These are phyloP conservation scores for Bremia lactucae DNA, from an alignment of 352 stramenopile species.

Conservation along the genomic window DNA sequence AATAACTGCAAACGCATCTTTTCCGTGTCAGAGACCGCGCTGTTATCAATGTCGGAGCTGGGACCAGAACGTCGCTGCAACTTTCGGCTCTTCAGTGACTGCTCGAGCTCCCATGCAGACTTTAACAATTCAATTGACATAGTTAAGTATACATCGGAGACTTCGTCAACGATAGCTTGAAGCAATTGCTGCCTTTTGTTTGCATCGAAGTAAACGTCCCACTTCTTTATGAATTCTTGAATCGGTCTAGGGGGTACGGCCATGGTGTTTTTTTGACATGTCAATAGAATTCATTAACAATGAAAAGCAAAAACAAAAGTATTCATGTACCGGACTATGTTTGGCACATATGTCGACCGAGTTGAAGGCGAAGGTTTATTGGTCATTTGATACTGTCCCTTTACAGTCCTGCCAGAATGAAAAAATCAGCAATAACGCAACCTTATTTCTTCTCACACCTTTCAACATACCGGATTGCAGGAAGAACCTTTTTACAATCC, in stretches of 20 bases:
- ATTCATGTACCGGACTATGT: conserved; percentile 61
- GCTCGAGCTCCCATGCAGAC: conserved; percentile 69
- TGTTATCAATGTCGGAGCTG: conserved; percentile 9
- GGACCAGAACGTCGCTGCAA: conserved; percentile 42
- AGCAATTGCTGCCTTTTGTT: conserved; percentile 36
- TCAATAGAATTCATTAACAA: too few relatives aligned
- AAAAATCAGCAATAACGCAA: conserved; percentile 1
- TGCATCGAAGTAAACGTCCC: conserved; percentile 43
- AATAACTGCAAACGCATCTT: conserved; percentile 79
- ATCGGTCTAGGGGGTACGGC: conserved; percentile 33
- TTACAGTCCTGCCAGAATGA: conserved; percentile 45
- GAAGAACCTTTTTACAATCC: conserved; percentile 82
- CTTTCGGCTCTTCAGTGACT: conserved; percentile 84
- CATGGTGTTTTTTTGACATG: too few relatives aligned
- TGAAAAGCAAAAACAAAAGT: too few relatives aligned
- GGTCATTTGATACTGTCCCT: conserved; percentile 86
- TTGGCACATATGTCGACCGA: conserved; percentile 63
- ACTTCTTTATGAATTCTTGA: conserved; percentile 59
- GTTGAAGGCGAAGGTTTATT: conserved; percentile 71
- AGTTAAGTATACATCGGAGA: conserved; percentile 49
- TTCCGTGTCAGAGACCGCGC: conserved; percentile 61
- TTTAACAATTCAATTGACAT: conserved; percentile 66
- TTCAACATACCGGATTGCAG: conserved; percentile 50
- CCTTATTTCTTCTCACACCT: background rate
- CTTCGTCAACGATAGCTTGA: conserved; percentile 38